These are phyloP conservation scores for Teunomyces funiuensis DNA, from an alignment of 805 yeast genomes.

Conservation along the genomic window DNA sequence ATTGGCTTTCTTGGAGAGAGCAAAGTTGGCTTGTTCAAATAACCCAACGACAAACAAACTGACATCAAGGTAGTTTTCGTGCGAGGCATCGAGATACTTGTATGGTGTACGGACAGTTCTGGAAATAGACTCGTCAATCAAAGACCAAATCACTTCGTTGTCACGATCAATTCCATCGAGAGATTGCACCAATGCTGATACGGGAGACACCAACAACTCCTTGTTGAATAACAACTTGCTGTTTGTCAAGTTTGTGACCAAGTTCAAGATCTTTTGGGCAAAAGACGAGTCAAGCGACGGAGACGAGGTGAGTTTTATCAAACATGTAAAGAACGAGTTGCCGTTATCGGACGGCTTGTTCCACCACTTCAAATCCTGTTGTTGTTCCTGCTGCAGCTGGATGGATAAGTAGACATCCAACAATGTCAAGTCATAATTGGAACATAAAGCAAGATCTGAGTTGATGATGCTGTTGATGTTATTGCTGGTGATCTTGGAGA, in stretches of 20 bases:
- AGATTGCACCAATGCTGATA: constrained; percentile 44
- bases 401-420: constrained; percentile 55
- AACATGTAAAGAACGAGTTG: constrained; percentile 65
- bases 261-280: constrained; percentile 44
- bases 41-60: constrained; percentile 35
- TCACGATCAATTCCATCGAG: not conserved
- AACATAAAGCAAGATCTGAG: constrained; percentile 15
- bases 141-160: constrained; percentile 47
- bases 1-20: constrained; percentile 28
- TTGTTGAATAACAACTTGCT: constrained; percentile 57
- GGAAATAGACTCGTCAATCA: constrained; percentile 74
- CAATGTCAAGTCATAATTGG: constrained; percentile 56
- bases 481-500: constrained; percentile 16
- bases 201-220: constrained; percentile 52
- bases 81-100: constrained; percentile 68
- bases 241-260: constrained; percentile 48
- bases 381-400: constrained; percentile 51
- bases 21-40: constrained; percentile 69
- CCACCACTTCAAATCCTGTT: constrained; percentile 75
- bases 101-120: constrained; percentile 76
- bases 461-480: constrained; percentile 18
- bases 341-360: constrained; percentile 40
- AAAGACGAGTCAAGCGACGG: constrained; percentile 16
- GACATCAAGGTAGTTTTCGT: constrained; percentile 25
- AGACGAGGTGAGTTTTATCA: constrained; percentile 47